Percentiles rank a stretch among this genome's conserved stretches.
phyloP scores from a whole-genome alignment of 495 filamentous ascomycete genomes.

The Penicillium manginii region DNA sequence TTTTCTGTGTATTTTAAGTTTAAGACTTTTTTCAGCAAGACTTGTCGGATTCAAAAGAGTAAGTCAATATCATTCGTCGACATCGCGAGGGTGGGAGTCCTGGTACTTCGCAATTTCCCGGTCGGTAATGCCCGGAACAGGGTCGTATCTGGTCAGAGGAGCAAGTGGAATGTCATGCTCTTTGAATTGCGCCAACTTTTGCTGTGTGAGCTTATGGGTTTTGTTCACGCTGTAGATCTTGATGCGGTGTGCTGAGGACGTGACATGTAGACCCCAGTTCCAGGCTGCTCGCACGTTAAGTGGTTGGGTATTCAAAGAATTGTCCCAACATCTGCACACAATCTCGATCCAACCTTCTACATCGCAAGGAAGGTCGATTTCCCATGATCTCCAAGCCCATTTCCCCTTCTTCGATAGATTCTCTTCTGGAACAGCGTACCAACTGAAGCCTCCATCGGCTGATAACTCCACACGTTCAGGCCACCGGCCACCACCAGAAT shows the following conservation, averaged over 20 bases:
- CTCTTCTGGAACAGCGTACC: slow-evolving; percentile 40
- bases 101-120: slow-evolving; percentile 53
- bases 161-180: slow-evolving; percentile 47
- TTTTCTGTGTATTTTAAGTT: no score
- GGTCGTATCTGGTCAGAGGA: slow-evolving; percentile 55
- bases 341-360: slow-evolving; percentile 50
- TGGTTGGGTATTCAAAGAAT: slow-evolving; percentile 47
- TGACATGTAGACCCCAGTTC: slow-evolving; percentile 72
- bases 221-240: slow-evolving; percentile 67
- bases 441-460: slow-evolving; percentile 45
- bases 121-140: slow-evolving; percentile 47
- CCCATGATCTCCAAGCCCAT: slow-evolving; percentile 47
- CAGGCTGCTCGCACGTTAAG: slow-evolving; percentile 43
- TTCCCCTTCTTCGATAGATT: slow-evolving; percentile 40
- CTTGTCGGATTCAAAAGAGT: no score
- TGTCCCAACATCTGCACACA: slow-evolving; percentile 48
- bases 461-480: slow-evolving; percentile 51
- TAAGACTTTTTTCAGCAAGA: no score
- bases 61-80: slow-evolving; percentile 35
- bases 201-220: slow-evolving; percentile 47
- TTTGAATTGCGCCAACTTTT: slow-evolving; percentile 53
- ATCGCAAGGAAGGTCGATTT: slow-evolving; percentile 43
- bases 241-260: slow-evolving; percentile 63
- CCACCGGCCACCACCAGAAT: slow-evolving; percentile 48
- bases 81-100: slow-evolving; percentile 51